Base-by-base conservation (phyloP, 129 eudicot genomes). In the Arctium minus region DNA sequence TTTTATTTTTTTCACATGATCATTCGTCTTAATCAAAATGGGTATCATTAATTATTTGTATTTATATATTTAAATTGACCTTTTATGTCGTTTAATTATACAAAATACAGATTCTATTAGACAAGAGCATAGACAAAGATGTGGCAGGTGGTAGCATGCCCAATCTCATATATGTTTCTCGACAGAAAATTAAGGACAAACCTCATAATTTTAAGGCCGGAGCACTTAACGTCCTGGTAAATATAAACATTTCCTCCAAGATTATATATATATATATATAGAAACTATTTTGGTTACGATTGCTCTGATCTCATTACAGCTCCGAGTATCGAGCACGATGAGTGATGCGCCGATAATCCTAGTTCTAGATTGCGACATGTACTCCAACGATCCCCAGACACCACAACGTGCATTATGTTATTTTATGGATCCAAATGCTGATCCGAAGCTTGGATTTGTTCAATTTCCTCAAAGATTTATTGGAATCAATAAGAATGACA, bases 301-400 rank as follows among this genome's bases (percentile, higher is more conserved):
- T 33, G 0, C 36, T 2, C 64, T 60, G 3, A 13, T 27, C 13
- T 40, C 9, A 33, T 38, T 33, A 62, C 77, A 94, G 98, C 88
- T 94, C 69, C 91, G 97, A 40, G 95, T 94, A 8, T 94, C 98
- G n/a, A 95, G 86, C 1, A 48, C 64, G 17, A 79, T 94, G 95
- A 92, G 90, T 2, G 90, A 92, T 74, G 91, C 96, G 2, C 89
- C 93, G 1, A 80, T 92, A 33, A 71, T 90, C 39, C 68, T 94
- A n/a, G 84, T 89, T 3, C 75, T 87, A 35, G 98, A 92, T 60
- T 94, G 98, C 53, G 97, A 92, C 74, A 87, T 85, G 91, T 90
- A 84, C 86, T 94, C 97, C 0, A 94, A 94, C n/a, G 97, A 94
- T 79, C 98, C 97, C 0, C 72, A 67, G 60, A 90, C 98, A 9